Percentiles rank a stretch among this genome's conserved stretches.
Evolutionary conservation across 176 grass and related monocot species (phyloP).

Genomic region (Zizania latifolia): DNA sequence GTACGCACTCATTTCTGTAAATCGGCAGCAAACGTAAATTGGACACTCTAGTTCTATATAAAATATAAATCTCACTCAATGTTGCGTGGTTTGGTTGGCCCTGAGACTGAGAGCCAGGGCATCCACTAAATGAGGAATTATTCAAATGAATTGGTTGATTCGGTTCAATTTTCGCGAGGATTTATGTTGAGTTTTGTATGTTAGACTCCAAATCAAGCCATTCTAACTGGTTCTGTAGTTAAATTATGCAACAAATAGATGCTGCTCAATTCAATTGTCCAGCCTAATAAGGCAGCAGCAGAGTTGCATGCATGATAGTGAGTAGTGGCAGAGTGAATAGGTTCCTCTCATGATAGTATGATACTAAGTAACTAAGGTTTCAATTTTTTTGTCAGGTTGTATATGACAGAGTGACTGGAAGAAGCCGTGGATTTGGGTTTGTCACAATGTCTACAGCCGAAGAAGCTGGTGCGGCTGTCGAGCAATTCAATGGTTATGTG

Average conservation of each 20-base stretch:
- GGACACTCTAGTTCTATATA: background rate
- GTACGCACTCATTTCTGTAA: no score
- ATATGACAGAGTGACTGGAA: constrained; percentile 85
- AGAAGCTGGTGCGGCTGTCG: constrained; percentile 56
- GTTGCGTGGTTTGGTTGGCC: background rate
- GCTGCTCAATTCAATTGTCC: background rate
- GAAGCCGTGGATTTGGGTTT: constrained; percentile 93
- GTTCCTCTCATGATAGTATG: background rate
- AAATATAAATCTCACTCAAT: background rate
- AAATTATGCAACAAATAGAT: background rate
- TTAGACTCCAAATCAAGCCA: background rate
- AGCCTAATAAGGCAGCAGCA: background rate
- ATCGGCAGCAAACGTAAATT: no score
- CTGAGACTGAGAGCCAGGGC: background rate
- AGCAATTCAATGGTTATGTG: constrained; percentile 83
- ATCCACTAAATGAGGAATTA: background rate
- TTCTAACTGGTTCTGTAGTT: background rate
- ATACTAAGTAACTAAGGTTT: background rate
- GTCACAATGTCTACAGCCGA: constrained; percentile 76
- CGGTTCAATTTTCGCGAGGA: background rate
- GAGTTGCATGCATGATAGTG: background rate
- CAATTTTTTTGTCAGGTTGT: constrained; percentile 50
- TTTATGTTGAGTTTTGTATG: background rate
- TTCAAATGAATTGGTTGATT: background rate
- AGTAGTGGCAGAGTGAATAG: background rate